phyloP scores from a whole-genome alignment of 352 stramenopile genomes.

The Globisporangium paroecandrum region DNA sequence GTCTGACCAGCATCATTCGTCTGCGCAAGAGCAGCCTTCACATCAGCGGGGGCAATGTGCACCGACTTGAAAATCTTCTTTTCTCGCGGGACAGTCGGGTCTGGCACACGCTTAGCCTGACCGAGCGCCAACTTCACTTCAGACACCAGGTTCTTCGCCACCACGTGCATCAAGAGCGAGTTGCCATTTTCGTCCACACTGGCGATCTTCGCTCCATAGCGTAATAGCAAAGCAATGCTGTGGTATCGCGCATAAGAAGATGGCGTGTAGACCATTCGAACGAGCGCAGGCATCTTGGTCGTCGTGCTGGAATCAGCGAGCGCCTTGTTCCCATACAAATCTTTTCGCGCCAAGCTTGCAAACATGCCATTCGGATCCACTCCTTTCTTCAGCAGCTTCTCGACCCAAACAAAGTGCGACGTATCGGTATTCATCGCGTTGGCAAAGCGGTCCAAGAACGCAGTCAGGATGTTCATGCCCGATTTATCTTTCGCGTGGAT shows the following conservation, averaged over 20 bases:
- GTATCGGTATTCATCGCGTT: conserved; percentile 22
- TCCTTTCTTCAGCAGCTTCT: conserved; percentile 55
- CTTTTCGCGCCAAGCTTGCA: conserved; percentile 20
- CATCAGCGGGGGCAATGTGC: conserved; percentile 37
- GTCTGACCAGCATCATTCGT: conserved; percentile 44
- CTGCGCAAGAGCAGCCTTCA: conserved; percentile 40
- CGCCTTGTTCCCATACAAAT: conserved; percentile 42
- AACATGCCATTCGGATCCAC: conserved; percentile 51
- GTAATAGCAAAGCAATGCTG: conserved; percentile 46
- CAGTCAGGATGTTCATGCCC: conserved; percentile 47
- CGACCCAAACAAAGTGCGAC: conserved; percentile 38
- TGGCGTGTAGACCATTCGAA: conserved; percentile 41
- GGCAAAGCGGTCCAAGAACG: conserved; percentile 58
- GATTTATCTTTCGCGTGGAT: conserved; percentile 38
- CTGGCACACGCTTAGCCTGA: conserved; percentile 35
- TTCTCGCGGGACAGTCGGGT: conserved; percentile 28
- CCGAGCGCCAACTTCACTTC: conserved; percentile 49
- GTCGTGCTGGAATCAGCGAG: conserved; percentile 23
- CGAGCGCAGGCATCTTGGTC: conserved; percentile 35
- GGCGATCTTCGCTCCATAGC: conserved; percentile 55
- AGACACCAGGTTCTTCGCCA: conserved; percentile 38
- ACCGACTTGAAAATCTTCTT: conserved; percentile 36
- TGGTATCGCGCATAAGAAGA: conserved; percentile 30
- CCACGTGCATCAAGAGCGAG: conserved; percentile 60
- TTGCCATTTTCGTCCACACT: conserved; percentile 48